Conservation (phyloP, 352 stramenopile species). For the Phytophthora vignae region DNA sequence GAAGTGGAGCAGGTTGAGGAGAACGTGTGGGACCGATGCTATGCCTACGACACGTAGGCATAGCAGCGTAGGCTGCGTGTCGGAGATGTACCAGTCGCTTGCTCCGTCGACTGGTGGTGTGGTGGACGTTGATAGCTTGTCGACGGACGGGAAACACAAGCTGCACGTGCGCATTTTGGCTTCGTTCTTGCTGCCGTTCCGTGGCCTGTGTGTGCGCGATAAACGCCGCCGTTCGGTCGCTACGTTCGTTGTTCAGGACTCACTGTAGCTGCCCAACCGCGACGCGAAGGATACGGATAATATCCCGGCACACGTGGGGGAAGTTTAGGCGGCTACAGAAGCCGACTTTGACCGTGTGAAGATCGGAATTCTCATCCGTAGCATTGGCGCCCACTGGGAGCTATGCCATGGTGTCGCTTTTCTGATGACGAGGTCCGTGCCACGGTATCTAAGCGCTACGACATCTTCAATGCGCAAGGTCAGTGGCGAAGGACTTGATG, state of each 20-base stretch:
- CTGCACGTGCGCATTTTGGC: constrained; percentile 65
- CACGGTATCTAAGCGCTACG: too few species aligned
- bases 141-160: constrained; percentile 49
- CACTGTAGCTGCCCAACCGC: constrained; percentile 67
- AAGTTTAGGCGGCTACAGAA: constrained; percentile 24
- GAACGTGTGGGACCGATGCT: constrained; percentile 49
- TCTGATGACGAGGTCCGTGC: neutral
- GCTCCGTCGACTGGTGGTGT: constrained; percentile 5
- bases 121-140: constrained; percentile 47
- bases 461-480: constrained; percentile 44
- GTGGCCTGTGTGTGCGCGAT: constrained; percentile 53
- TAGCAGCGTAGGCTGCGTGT: constrained; percentile 49
- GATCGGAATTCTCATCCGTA: constrained; percentile 60
- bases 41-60: too few species aligned
- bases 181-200: constrained; percentile 65
- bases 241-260: constrained; percentile 64
- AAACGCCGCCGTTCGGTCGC: constrained; percentile 61
- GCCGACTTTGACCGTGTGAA: constrained; percentile 55
- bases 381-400: constrained; percentile 59
- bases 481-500: constrained; percentile 36
- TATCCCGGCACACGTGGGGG: constrained; percentile 49
- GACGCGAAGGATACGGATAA: constrained; percentile 75
- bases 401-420: constrained; percentile 51
- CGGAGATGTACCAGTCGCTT: constrained; percentile 52
- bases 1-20: constrained; percentile 23